phyloP scores from a whole-genome alignment of 306 rosid genomes.

The Macrotyloma uniflorum region DNA sequence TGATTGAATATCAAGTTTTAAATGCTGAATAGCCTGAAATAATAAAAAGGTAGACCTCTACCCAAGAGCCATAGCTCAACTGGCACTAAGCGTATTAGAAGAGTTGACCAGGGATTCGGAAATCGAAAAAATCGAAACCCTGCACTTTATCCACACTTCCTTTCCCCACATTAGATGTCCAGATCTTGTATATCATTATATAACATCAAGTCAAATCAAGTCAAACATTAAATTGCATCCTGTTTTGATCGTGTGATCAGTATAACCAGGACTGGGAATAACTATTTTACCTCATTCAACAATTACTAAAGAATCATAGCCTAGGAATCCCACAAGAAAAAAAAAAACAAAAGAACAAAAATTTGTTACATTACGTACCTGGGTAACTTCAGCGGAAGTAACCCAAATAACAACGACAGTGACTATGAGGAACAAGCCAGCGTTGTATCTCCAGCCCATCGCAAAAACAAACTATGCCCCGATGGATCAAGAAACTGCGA shows the following conservation, averaged over 20 bases:
- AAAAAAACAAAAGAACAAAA: background rate
- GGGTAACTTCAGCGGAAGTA: conserved; percentile 95
- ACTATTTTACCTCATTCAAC: background rate
- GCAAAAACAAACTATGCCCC: conserved; percentile 7
- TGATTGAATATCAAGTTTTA: background rate
- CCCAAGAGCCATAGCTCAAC: background rate
- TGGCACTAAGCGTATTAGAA: background rate
- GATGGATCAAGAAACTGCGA: background rate
- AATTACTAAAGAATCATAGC: background rate
- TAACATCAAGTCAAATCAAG: conserved; percentile 17
- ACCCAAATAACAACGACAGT: conserved; percentile 95
- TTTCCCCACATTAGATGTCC: background rate
- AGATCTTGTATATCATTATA: background rate
- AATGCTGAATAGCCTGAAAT: background rate
- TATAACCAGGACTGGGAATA: background rate
- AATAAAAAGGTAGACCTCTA: background rate
- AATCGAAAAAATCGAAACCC: background rate
- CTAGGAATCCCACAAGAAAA: background rate
- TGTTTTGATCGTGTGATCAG: background rate
- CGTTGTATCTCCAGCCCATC: conserved; percentile 82
- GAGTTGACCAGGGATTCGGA: background rate
- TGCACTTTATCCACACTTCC: background rate
- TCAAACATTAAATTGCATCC: conserved; percentile 19
- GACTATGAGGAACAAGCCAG: conserved; percentile 79
- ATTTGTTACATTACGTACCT: conserved; percentile 48